Conservation (phyloP, 2,329 filamentous ascomycete species). For the Zalaria obscura region DNA sequence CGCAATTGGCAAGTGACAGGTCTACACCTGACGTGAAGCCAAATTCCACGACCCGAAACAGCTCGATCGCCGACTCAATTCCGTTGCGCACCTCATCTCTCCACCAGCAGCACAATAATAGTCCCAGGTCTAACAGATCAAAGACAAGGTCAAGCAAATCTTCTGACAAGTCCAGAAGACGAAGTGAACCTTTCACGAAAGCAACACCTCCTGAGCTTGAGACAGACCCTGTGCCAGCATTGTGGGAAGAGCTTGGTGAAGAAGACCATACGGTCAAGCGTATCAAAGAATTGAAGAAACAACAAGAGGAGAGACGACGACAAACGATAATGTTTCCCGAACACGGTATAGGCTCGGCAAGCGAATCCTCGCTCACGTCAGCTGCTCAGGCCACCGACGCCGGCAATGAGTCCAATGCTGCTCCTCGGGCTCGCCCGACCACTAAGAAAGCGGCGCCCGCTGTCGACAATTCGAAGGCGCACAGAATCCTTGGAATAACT, state of each 20-base stretch:
- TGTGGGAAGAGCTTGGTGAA: conserved; percentile 19
- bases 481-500: conserved; percentile 24
- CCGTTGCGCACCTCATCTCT: conserved; percentile 20
- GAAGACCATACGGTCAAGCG: conserved; percentile 40
- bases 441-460: conserved; percentile 12
- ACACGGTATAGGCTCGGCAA: background rate
- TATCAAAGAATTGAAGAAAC: conserved; percentile 43
- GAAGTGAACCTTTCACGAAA: conserved; percentile 7
- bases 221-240: conserved; percentile 5
- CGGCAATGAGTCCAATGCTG: background rate
- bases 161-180: conserved; percentile 11
- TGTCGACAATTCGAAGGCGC: conserved; percentile 20
- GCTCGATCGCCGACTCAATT: conserved; percentile 17
- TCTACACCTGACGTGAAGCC: background rate
- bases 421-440: conserved; percentile 2
- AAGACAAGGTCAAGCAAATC: conserved; percentile 2
- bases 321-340: conserved; percentile 17
- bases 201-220: conserved; percentile 14
- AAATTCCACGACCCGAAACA: conserved; percentile 1
- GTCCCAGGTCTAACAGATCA: conserved; percentile 10
- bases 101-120: conserved; percentile 18
- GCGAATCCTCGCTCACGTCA: background rate
- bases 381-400: background rate
- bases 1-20: too few species aligned
- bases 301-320: conserved; percentile 39